Base-by-base conservation (phyloP, 805 yeast species). In the Blastobotrys peoriensis region DNA sequence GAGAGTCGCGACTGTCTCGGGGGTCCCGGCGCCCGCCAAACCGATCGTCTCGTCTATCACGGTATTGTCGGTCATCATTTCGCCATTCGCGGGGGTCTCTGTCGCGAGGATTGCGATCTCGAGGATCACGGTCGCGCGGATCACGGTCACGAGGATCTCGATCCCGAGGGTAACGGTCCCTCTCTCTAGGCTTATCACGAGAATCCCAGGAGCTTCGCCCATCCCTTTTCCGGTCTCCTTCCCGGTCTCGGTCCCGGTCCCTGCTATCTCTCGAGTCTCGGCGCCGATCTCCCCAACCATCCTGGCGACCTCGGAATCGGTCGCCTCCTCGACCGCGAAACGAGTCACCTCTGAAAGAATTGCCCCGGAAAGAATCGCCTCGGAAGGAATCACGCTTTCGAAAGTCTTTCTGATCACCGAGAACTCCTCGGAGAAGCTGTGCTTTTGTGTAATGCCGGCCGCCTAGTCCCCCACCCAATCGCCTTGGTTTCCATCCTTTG, bases 401-500 rank as follows among this genome's bases (percentile, higher is more conserved):
- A n/a, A n/a, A n/a, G 41, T 45, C 56, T n/a, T 52, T 33, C 23
- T 33, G 43, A 28, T 44, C 33, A 40, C 39, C 48, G 3, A 41
- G 42, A 4, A 43, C 34, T 18, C 49, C 45, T 36, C 53, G 48
- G 40, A 55, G 40, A 16, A 55, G 38, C 10, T 40, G 50, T 10
- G 51, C 60, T 47, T 62, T 67, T 2, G 78, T 71, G 57, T 80
- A 80, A 41, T 79, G 78, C 44, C 93, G 69, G 1, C 96, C 96
- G 3, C 97, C 97, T n/a, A 85, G 63, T 0, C 97, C 97, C 3
- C 97, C 97, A 1, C 96, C 96, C 2, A 91, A 67, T 15, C 68
- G 48, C 25, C 69, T 54, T 1, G 73, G 73, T 21, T 57, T 56
- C 71, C 72, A 68, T 15, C 47, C 46, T 34, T 55, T 56, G 17